A percentile compares a stretch with the other conserved stretches of the same genome.
phyloP scores from a whole-genome alignment of 768 basidiomycete genomes.

The Leccinellum luteum region DNA sequence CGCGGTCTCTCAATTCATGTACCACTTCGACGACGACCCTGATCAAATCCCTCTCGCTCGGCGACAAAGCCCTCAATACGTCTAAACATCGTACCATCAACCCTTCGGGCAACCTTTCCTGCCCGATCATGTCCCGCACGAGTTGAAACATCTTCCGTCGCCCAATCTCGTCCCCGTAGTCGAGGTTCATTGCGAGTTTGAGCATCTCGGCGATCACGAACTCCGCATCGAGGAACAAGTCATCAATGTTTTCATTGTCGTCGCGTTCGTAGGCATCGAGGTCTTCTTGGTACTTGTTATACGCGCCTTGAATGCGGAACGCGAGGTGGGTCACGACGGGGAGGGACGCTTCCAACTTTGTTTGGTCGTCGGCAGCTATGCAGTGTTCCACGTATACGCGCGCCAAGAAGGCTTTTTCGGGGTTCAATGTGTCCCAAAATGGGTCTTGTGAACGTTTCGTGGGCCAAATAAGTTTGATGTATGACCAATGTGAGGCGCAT shows the following conservation, averaged over 20 bases:
- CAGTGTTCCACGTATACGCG: slow-evolving; percentile 85
- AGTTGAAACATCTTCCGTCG: slow-evolving; percentile 83
- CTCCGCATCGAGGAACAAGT: slow-evolving; percentile 34
- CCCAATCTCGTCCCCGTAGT: slow-evolving; percentile 92
- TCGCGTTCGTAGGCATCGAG: slow-evolving; percentile 38
- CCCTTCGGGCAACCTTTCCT: slow-evolving; percentile 63
- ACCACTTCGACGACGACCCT: slow-evolving; percentile 87
- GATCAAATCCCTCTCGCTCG: slow-evolving; percentile 81
- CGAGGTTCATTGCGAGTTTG: slow-evolving; percentile 71
- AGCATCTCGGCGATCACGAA: slow-evolving; percentile 82
- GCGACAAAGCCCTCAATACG: slow-evolving; percentile 68
- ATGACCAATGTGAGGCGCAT: neutral
- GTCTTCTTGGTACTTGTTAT: slow-evolving; percentile 58
- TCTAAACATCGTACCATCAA: slow-evolving; percentile 79
- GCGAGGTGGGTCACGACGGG: slow-evolving; percentile 87
- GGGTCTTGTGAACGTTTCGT: slow-evolving; percentile 42
- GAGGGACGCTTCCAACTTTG: slow-evolving; percentile 62
- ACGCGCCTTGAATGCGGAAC: slow-evolving; percentile 66
- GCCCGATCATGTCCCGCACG: slow-evolving; percentile 81
- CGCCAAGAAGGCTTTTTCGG: slow-evolving; percentile 77
- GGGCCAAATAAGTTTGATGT: neutral
- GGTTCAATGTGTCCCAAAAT: slow-evolving; percentile 69
- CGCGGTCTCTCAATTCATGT: slow-evolving; percentile 60
- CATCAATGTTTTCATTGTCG: slow-evolving; percentile 49
- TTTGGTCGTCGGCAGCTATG: slow-evolving; percentile 53